Evolutionary conservation across 176 grass and related monocot species (phyloP).

Genomic region (Zoysia pacifica): DNA sequence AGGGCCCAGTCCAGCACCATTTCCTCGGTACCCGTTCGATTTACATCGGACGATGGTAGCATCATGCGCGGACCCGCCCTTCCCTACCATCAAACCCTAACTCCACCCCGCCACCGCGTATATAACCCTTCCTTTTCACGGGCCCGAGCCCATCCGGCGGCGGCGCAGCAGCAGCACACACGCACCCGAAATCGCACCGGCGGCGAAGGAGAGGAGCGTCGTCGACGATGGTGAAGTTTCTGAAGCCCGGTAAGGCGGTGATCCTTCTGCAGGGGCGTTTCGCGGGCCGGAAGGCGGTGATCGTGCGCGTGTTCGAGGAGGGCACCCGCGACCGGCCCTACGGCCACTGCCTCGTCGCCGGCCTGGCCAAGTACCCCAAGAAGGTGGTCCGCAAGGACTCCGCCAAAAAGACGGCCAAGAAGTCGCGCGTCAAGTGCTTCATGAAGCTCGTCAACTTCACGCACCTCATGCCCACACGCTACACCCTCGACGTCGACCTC

Average conservation of each 20-base stretch:
- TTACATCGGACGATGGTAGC: neutral
- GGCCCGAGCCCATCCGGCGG: constrained; percentile 3
- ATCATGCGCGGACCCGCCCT: neutral
- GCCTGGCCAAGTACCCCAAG: constrained; percentile 64
- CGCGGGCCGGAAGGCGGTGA: constrained; percentile 62
- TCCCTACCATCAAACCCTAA: neutral
- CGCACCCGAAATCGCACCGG: neutral
- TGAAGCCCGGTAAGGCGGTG: constrained; percentile 65
- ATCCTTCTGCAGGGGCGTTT: constrained; percentile 57
- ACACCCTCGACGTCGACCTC: constrained; percentile 68
- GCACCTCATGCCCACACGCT: constrained; percentile 75
- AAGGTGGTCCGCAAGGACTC: constrained; percentile 73
- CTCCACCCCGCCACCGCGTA: neutral
- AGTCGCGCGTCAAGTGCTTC: constrained; percentile 75
- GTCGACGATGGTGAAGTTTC: constrained; percentile 60
- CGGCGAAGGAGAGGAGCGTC: neutral
- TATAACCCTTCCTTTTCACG: neutral
- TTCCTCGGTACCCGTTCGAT: neutral
- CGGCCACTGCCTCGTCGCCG: constrained; percentile 66
- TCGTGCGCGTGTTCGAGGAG: constrained; percentile 69
- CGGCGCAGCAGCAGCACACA: neutral
- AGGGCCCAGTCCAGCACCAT: neutral
- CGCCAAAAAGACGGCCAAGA: constrained; percentile 69
- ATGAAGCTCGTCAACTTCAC: constrained; percentile 77
- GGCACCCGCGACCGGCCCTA: constrained; percentile 69